Evolutionary conservation across 139 green algal genomes (phyloP).

Genomic region (Picochlorum sp.): DNA sequence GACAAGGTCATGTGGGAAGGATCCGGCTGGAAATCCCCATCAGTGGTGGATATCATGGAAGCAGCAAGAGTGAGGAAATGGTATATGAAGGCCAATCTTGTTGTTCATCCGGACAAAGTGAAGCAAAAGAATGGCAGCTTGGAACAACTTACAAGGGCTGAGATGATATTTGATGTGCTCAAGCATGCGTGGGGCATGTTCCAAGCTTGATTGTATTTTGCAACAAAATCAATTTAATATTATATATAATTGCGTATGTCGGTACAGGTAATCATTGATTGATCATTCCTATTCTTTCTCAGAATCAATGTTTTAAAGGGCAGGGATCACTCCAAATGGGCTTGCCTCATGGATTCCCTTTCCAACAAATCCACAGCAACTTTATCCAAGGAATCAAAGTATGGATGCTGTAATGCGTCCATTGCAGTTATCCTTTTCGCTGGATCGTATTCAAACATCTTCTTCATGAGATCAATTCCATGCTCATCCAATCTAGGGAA

Average conservation of each 20-base stretch:
- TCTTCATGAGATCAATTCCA: slow-evolving; percentile 67
- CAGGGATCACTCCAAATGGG: slow-evolving; percentile 4
- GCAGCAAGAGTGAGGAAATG: slow-evolving; percentile 53
- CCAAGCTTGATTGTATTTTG: slow-evolving; percentile 6
- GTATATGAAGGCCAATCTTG: slow-evolving; percentile 86
- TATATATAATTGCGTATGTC: too few species aligned
- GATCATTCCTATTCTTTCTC: too few species aligned
- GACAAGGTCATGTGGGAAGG: slow-evolving; percentile 83
- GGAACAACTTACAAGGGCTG: slow-evolving; percentile 75
- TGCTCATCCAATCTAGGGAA: slow-evolving; percentile 69
- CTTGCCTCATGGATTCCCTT: slow-evolving; percentile 25
- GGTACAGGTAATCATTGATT: too few species aligned
- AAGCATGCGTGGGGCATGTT: slow-evolving; percentile 74
- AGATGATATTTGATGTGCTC: slow-evolving; percentile 87
- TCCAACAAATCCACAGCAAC: slow-evolving; percentile 61
- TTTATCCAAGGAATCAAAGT: slow-evolving; percentile 87
- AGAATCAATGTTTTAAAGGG: neutral
- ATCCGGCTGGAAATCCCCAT: slow-evolving; percentile 61
- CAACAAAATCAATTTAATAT: too few species aligned
- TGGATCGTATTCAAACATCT: slow-evolving; percentile 73
- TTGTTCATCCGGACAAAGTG: slow-evolving; percentile 95
- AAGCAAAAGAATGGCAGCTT: slow-evolving; percentile 69
- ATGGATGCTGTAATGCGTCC: slow-evolving; percentile 86
- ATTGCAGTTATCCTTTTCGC: slow-evolving; percentile 71
- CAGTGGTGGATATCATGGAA: slow-evolving; percentile 80